Base-by-base conservation (phyloP, 2,329 filamentous ascomycete genomes). In the Paracoccidioides lutzii region DNA sequence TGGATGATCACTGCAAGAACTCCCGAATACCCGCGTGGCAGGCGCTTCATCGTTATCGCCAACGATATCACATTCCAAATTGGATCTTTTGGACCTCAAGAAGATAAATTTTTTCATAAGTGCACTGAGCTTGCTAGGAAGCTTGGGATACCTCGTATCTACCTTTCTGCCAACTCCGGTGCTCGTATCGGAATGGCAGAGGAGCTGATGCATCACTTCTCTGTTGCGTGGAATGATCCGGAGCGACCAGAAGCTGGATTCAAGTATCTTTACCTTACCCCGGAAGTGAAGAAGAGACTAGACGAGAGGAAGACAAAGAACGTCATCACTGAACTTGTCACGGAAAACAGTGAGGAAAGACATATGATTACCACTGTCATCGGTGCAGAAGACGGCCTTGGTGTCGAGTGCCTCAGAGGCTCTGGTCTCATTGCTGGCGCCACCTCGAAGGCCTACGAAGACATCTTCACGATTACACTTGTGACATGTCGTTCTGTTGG, bases 11-110 rank as follows among this genome's bases (percentile, higher is more conserved):
- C 88, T 59, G 93, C 90, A 14, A 89, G 84, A 69, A 97, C 93
- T 1, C 93, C 93, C 8, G 93, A 98, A 73, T 98, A 98, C 70
- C 91, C 93, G 57, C 81, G 82, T 61, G 93, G 93, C 58, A 83
- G 93, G 63, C 88, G 88, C 68, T 96, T 97, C 75, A 84, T 98
- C 69, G 88, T 98, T 61, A 85, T 98, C 60, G 90, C 93, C 79
- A 98, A 98, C 80, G 93, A 98, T 69, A 98, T 98, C 71, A 98
- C 93, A 15, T 97, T 89, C 81, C 94, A 94, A 80, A 98, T 97
- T 70, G 93, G 93, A 67, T 95, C 89, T 1, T 98, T 98, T 70
- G 93, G 93, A 53, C 93, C 93, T 43, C 85, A 86, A 74, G 93
- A 98, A 76, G 93, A 98, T 73, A 86, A 88, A 65, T 98, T 95